These are phyloP conservation scores for Globisporangium recalcitrans DNA, from an alignment of 352 stramenopile species.

Conservation along the genomic window DNA sequence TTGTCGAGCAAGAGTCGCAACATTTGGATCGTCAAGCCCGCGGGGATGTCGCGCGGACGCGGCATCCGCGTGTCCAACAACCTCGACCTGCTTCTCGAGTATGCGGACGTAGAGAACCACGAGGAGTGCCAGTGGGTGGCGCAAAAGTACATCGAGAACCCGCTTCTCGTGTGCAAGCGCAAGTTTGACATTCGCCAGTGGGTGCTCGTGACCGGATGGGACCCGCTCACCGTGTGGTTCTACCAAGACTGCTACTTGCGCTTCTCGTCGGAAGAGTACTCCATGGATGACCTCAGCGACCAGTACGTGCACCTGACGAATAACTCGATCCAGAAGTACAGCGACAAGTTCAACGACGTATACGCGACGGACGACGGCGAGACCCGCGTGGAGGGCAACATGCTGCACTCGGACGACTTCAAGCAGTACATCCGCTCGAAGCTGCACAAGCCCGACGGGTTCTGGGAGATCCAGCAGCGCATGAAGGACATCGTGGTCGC, in stretches of 20 bases:
- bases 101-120: slow-evolving; percentile 83
- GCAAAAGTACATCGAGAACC: slow-evolving; percentile 90
- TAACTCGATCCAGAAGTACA: slow-evolving; percentile 92
- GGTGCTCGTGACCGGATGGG: slow-evolving; percentile 91
- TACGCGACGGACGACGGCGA: slow-evolving; percentile 62
- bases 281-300: slow-evolving; percentile 75
- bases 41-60: slow-evolving; percentile 74
- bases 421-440: slow-evolving; percentile 36
- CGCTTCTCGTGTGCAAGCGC: slow-evolving; percentile 74
- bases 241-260: slow-evolving; percentile 90
- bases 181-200: slow-evolving; percentile 93
- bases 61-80: slow-evolving; percentile 89
- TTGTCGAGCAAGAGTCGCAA: slow-evolving; percentile 48
- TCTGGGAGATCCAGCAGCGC: slow-evolving; percentile 64
- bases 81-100: slow-evolving; percentile 71
- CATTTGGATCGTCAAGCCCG: slow-evolving; percentile 93
- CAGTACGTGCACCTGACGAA: slow-evolving; percentile 92
- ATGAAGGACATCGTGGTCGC: slow-evolving; percentile 87
- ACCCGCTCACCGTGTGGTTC: slow-evolving; percentile 92
- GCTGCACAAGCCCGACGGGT: slow-evolving; percentile 21
- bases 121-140: slow-evolving; percentile 84
- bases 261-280: slow-evolving; percentile 85
- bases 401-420: slow-evolving; percentile 80
- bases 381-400: slow-evolving; percentile 63
- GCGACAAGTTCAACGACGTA: slow-evolving; percentile 82